These are phyloP conservation scores for Strobilomyces dryophilus DNA, from an alignment of 768 basidiomycete genomes.

Conservation along the genomic window DNA sequence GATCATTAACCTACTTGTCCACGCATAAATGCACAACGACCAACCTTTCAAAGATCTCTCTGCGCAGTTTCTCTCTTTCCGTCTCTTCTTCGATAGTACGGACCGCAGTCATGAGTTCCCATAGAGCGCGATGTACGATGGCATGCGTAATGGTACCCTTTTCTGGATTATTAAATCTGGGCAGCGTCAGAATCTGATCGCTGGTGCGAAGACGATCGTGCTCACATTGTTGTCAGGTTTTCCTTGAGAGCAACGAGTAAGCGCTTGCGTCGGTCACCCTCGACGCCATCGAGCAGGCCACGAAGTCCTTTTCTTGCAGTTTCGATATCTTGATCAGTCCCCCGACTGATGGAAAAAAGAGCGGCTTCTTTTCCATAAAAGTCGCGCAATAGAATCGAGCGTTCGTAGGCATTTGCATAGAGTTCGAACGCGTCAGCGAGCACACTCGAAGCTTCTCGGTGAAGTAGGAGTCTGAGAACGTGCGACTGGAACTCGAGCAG, in stretches of 20 bases:
- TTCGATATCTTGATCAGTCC: constrained; percentile 61
- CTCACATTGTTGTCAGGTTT: constrained; percentile 72
- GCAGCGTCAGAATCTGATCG: background rate
- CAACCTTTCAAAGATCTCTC: constrained; percentile 82
- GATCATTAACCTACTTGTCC: background rate
- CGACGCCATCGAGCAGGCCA: constrained; percentile 61
- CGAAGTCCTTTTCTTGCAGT: constrained; percentile 61
- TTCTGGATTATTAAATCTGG: constrained; percentile 87
- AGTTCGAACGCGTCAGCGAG: constrained; percentile 88
- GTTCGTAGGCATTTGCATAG: constrained; percentile 81
- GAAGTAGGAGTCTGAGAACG: constrained; percentile 74
- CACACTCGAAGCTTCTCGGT: constrained; percentile 79
- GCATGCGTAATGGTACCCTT: constrained; percentile 86
- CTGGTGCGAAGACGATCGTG: constrained; percentile 1
- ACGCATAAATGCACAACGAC: background rate
- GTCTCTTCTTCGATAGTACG: constrained; percentile 53
- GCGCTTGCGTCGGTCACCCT: constrained; percentile 61
- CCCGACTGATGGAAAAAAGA: constrained; percentile 56
- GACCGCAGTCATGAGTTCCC: constrained; percentile 76
- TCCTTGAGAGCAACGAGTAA: constrained; percentile 68
- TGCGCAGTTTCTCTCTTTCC: constrained; percentile 68
- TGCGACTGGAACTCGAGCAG: constrained; percentile 74
- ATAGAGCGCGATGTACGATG: constrained; percentile 81
- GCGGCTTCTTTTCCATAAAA: constrained; percentile 89
- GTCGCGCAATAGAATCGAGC: constrained; percentile 73